Base-by-base conservation (phyloP, 306 rosid genomes). In the Spatholobus suberectus region DNA sequence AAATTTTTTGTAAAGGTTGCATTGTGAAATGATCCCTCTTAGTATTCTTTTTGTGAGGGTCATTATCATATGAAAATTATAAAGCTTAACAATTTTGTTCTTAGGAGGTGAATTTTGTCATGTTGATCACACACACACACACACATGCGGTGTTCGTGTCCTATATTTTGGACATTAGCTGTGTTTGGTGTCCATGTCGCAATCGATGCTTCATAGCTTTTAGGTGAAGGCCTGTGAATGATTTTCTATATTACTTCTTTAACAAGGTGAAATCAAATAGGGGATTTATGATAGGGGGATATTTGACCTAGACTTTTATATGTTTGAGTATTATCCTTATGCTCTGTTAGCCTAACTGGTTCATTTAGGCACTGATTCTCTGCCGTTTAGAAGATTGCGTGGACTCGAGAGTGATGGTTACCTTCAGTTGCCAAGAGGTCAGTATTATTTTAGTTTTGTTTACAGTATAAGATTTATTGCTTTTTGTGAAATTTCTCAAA, bases 351-450 rank as follows among this genome's bases (percentile, higher is more conserved):
- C 44, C 75, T 84, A 73, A 83, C 63, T 61, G 40, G 12, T 52
- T 63, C 41, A 37, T 74, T 29, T 66, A 85, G 97, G 94, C 76
- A 68, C 93, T 0, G 92, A 90, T 55, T 67, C 93, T 89, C 88
- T 76, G 26, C 63, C 92, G 24, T 86, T 66, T 78, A 80, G 92
- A 86, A 89, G 86, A 79, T 76, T 82, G 73, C 88, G 82, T 62
- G 82, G 89, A 76, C 63, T 82, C 34, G 83, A 84, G 43, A 49
- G 77, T 70, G 87, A 88, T 78, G 83, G 86, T 76, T 41, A 89
- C 84, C 90, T 84, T 85, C 88, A 84, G 47, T 82, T 93, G 52
- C 92, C 96, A 5, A 62, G 88, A 89, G 98, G 99, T 95, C 75
- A 24, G 83, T 83, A n/a, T 67, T 57, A 61, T 73, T 85, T 61